phyloP scores from a whole-genome alignment of 192 early-diverging fungal genomes.

The Backusella luteola region DNA sequence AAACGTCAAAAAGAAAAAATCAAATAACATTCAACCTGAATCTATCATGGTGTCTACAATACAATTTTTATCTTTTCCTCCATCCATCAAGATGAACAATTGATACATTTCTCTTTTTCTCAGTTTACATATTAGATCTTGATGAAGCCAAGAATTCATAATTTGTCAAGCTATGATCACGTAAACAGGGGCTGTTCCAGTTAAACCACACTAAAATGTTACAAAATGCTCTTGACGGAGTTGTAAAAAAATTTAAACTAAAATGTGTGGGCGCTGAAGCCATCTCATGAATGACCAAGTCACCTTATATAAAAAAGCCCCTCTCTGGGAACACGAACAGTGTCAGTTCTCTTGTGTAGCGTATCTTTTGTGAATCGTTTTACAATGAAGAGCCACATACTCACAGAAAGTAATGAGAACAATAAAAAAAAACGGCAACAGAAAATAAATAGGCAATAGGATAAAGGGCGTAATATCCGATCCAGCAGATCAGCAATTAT shows the following conservation, averaged over 20 bases:
- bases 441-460: neutral
- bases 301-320: neutral
- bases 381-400: neutral
- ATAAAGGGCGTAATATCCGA: constrained; percentile 1
- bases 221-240: neutral
- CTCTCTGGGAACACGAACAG: neutral
- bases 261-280: neutral
- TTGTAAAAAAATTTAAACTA: neutral
- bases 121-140: too few species aligned
- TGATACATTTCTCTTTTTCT: too few species aligned
- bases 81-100: too few species aligned
- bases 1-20: too few species aligned
- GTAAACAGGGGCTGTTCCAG: neutral
- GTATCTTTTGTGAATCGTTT: neutral
- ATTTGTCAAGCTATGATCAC: too few species aligned
- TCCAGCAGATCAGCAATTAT: neutral
- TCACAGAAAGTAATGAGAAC: neutral
- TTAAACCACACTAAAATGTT: neutral
- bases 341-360: neutral
- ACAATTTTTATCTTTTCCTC: too few species aligned
- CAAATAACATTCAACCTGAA: too few species aligned
- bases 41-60: too few species aligned
- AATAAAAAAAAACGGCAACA: neutral
- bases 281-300: neutral
- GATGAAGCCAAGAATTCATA: too few species aligned